phyloP scores from a whole-genome alignment of 75 land plant species.

The Cupressus sempervirens region DNA sequence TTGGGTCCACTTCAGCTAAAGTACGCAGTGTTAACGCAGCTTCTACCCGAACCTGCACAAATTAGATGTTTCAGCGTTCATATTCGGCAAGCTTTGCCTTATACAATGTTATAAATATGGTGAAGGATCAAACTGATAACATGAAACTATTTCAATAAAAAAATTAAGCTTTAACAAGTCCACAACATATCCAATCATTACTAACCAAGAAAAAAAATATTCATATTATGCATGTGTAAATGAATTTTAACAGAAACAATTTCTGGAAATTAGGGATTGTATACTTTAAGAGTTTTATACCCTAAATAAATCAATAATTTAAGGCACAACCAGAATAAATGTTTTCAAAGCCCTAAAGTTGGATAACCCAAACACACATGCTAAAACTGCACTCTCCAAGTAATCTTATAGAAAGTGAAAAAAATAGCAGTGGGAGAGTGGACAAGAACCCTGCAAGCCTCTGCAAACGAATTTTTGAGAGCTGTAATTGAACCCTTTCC shows the following conservation, averaged over 20 bases:
- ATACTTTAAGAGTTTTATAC: background rate
- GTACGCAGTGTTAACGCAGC: slow-evolving; percentile 90
- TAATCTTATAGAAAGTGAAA: background rate
- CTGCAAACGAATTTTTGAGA: background rate
- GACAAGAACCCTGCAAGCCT: background rate
- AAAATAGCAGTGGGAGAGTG: background rate
- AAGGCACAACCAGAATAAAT: background rate
- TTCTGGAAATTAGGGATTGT: background rate
- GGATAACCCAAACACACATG: background rate
- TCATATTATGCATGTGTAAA: background rate
- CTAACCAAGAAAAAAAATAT: background rate
- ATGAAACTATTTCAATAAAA: background rate
- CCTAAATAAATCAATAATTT: background rate
- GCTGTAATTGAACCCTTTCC: background rate
- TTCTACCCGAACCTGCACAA: slow-evolving; percentile 79
- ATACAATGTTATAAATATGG: background rate
- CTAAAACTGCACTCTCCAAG: background rate
- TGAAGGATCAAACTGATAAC: background rate
- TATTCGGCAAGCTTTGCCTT: background rate
- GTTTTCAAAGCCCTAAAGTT: background rate
- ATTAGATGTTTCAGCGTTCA: background rate
- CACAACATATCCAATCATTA: background rate
- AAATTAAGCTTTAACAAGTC: background rate
- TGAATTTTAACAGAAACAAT: background rate
- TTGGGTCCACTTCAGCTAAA: slow-evolving; percentile 91